phyloP scores from a whole-genome alignment of 1,139 yeast species.

The Hyphopichia wangnamkhiaoensis region DNA sequence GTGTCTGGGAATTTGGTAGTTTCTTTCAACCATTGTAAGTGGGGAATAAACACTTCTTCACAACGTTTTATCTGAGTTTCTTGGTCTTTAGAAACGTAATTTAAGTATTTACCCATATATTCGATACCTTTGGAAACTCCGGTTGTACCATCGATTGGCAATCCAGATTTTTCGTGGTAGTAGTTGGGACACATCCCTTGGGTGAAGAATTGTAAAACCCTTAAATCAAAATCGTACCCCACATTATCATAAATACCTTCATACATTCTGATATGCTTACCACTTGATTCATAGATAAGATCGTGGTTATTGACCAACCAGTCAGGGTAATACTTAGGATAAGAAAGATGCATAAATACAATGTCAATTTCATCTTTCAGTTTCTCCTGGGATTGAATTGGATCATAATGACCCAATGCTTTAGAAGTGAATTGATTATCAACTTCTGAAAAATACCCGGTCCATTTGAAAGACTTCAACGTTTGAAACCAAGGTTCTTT shows the following conservation, averaged over 20 bases:
- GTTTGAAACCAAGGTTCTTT: conserved; percentile 56
- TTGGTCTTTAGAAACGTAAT: conserved; percentile 26
- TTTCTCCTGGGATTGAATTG: conserved; percentile 27
- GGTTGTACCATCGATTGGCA: conserved; percentile 26
- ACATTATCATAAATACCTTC: conserved; percentile 38
- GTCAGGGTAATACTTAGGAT: conserved; percentile 60
- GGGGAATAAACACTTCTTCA: conserved; percentile 39
- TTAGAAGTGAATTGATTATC: conserved; percentile 46
- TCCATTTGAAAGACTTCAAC: conserved; percentile 47
- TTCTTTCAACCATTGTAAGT: conserved; percentile 38
- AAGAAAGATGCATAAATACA: conserved; percentile 61
- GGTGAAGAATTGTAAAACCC: conserved; percentile 37
- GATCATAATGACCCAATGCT: conserved; percentile 64
- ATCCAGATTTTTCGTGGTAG: conserved; percentile 27
- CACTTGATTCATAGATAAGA: conserved; percentile 35
- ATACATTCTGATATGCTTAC: conserved; percentile 50
- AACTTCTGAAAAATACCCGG: conserved; percentile 49
- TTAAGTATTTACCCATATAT: conserved; percentile 38
- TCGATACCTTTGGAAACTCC: conserved; percentile 19
- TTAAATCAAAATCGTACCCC: conserved; percentile 56
- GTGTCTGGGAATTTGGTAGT: conserved; percentile 21
- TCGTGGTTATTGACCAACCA: conserved; percentile 50
- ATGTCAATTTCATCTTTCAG: conserved; percentile 27
- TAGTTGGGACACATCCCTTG: conserved; percentile 42
- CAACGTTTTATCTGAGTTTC: conserved; percentile 32